These are phyloP conservation scores for Beauveria pseudobassiana DNA, from an alignment of 2,329 filamentous ascomycete species.

Conservation along the genomic window DNA sequence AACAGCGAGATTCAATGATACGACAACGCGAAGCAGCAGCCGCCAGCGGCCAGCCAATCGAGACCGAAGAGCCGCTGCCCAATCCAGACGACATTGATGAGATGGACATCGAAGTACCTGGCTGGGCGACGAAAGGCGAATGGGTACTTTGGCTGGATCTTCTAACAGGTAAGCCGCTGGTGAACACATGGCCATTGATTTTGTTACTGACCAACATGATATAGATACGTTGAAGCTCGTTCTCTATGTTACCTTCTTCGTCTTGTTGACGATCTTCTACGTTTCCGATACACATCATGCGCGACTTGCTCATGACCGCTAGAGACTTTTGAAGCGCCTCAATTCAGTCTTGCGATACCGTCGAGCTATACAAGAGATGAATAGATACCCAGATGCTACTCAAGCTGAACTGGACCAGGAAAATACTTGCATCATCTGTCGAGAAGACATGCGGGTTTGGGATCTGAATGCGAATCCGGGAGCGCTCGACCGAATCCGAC, in stretches of 20 bases:
- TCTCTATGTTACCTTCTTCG: conserved; percentile 88
- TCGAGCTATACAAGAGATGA: conserved; percentile 90
- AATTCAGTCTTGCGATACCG: conserved; percentile 83
- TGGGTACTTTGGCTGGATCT: conserved; percentile 88
- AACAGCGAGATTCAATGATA: conserved; percentile 45
- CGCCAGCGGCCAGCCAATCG: conserved; percentile 45
- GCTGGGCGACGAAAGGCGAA: conserved; percentile 93
- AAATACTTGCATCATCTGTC: conserved; percentile 94
- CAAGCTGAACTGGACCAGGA: conserved; percentile 76
- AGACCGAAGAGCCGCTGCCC: conserved; percentile 43
- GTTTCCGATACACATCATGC: conserved; percentile 90
- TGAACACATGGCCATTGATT: not conserved
- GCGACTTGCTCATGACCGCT: conserved; percentile 90
- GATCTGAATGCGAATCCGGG: conserved; percentile 47
- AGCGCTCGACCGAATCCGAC: conserved; percentile 75
- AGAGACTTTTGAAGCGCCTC: conserved; percentile 88
- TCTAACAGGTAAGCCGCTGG: conserved; percentile 53
- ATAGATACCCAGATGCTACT: conserved; percentile 85
- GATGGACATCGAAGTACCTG: conserved; percentile 88
- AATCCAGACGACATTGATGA: conserved; percentile 76
- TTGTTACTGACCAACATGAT: conserved; percentile 14
- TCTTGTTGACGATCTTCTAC: conserved; percentile 91
- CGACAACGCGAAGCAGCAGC: conserved; percentile 41
- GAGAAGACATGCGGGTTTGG: conserved; percentile 91
- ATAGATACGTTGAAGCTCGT: conserved; percentile 83